Base-by-base conservation (phyloP, 768 basidiomycete species). In the Rubroboletus pulcherrimus region DNA sequence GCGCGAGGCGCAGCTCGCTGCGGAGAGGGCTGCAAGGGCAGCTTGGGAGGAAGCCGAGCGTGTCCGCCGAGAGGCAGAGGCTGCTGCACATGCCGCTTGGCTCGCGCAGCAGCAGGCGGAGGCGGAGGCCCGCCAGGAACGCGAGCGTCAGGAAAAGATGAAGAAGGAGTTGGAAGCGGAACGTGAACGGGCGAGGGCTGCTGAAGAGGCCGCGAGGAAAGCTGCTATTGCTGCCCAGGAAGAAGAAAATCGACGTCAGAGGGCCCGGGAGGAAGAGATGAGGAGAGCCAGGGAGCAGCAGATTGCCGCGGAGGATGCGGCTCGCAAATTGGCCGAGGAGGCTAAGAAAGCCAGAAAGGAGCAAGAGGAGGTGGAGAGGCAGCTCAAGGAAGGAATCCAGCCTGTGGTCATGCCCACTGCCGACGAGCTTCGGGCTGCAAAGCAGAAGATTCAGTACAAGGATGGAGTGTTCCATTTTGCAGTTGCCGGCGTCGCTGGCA, bases 401-500 rank as follows among this genome's bases (percentile, higher is more conserved):
- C 71, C 71, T 10, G 63, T 69, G 33, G 60, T 69, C 38, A 64
- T 59, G 62, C 72, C 71, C 35, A 67, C 69, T 7, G 46, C 48
- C n/a, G 56, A 50, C 17, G 71, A 73, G 31, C 53, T 69, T 15
- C 55, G 40, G 19, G 67, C 54, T 7, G 61, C 65, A 15, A 71
- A 69, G 47, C 38, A 51, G 17, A 67, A 59, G 38, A 39, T 69
- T 14, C 63, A 58, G 39, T 71, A 71, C 56, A 59, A 57, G 47
- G 66, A 74, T 17, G 64, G 67, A 0, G 15, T 63, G 19, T 68
- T 71, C 54, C 70, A 71, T 40, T 63, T 67, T 24, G 69, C 70
- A 8, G 47, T 72, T 2, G 67, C 67, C n/a, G 70, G 71, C 0
- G 50, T 65, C 21, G 65, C 67, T 5, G 70, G 71, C 29, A 66